Percentiles rank a stretch among this genome's conserved stretches.
These are phyloP conservation scores for Microbotryomycetes sp. DNA, from an alignment of 1,284 basidiomycete species.

Conservation along the genomic window DNA sequence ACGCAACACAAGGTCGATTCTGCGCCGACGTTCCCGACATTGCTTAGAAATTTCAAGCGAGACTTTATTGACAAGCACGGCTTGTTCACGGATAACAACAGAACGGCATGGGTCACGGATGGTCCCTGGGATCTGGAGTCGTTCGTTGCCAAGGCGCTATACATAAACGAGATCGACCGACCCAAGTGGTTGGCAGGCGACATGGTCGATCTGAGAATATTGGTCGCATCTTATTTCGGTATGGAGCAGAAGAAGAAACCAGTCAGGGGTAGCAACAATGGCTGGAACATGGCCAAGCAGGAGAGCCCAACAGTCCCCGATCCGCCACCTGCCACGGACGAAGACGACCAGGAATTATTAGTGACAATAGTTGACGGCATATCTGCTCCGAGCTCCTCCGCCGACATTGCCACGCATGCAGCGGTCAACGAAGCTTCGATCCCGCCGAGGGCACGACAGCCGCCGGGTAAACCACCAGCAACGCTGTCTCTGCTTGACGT, in stretches of 20 bases:
- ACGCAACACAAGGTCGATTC: constrained; percentile 75
- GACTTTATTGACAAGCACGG: constrained; percentile 54
- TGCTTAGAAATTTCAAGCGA: constrained; percentile 55
- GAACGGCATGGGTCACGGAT: constrained; percentile 48
- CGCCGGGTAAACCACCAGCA: constrained; percentile 27
- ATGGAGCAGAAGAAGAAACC: constrained; percentile 36
- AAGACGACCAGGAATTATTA: neutral
- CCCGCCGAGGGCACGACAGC: constrained; percentile 26
- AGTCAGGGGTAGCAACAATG: too few species aligned
- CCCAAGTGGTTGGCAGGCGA: constrained; percentile 40
- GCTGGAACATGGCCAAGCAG: neutral
- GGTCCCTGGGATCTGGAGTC: constrained; percentile 59
- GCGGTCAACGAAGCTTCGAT: constrained; percentile 53
- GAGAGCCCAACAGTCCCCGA: neutral
- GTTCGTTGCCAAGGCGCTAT: constrained; percentile 66
- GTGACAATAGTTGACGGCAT: neutral
- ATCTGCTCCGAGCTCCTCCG: neutral
- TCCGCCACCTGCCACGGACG: neutral
- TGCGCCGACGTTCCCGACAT: constrained; percentile 66
- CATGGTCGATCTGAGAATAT: constrained; percentile 34
- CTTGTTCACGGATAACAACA: constrained; percentile 40
- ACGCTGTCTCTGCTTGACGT: constrained; percentile 41
- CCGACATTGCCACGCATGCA: constrained; percentile 45
- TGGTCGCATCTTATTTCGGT: constrained; percentile 22
- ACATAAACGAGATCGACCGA: constrained; percentile 61